Conservation (phyloP, 73 alveolate species). For the Symbiodinium pilosum region DNA sequence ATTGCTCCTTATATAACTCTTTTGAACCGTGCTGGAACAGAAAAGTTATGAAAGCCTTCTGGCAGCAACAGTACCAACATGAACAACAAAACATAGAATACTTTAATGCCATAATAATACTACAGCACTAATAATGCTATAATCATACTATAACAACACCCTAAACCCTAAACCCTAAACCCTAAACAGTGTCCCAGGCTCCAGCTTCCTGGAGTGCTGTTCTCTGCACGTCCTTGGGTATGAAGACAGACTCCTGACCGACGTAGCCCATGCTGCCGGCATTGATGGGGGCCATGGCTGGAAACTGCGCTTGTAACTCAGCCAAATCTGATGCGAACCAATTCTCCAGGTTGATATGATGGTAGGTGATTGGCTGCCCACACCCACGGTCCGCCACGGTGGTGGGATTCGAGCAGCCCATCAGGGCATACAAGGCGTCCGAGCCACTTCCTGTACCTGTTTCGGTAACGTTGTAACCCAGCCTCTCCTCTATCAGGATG, state of each 20-base stretch:
- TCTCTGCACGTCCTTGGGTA: background rate
- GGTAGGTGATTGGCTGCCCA: background rate
- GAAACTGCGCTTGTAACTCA: background rate
- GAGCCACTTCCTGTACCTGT: background rate
- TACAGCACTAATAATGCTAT: too few species aligned
- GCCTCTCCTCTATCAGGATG: background rate
- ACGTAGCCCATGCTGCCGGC: background rate
- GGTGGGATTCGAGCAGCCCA: background rate
- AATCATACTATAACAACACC: too few species aligned
- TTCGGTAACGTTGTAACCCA: background rate
- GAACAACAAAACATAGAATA: too few species aligned
- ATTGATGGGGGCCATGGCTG: background rate
- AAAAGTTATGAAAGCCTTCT: too few species aligned
- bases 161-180: too few species aligned
- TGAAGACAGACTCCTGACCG: background rate
- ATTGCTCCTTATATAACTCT: too few species aligned
- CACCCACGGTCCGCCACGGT: background rate
- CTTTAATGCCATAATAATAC: too few species aligned
- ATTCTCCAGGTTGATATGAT: background rate
- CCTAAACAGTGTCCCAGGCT: too few species aligned
- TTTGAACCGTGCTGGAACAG: too few species aligned
- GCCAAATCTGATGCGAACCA: background rate
- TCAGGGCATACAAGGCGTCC: slow-evolving; percentile 4
- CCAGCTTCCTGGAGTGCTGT: background rate
- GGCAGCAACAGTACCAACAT: too few species aligned